Evolutionary conservation across 2,329 filamentous ascomycete species (phyloP).

Genomic region (Chaetomium sp.): DNA sequence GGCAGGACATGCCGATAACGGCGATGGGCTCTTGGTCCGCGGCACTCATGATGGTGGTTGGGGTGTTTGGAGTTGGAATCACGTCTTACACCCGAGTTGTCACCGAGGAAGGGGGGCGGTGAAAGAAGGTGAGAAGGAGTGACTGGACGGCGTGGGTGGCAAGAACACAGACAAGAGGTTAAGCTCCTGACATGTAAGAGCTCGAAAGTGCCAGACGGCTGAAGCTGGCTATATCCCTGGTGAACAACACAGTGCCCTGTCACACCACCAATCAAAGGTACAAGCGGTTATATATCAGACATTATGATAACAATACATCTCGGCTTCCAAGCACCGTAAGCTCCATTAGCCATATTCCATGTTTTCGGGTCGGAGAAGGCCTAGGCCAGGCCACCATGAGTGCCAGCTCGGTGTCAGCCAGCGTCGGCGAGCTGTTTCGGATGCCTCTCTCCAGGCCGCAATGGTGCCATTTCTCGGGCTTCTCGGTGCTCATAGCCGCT

Average conservation of each 20-base stretch:
- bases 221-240: not conserved
- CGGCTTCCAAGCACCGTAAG: not conserved
- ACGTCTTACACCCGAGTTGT: not conserved
- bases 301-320: not conserved
- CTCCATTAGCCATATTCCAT: not conserved
- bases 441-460: not conserved
- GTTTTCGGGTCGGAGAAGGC: not conserved
- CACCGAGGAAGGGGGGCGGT: too few relatives aligned
- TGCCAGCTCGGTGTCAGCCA: not conserved
- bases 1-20: constrained; percentile 39
- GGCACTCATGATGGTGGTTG: not conserved
- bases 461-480: not conserved
- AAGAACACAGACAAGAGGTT: not conserved
- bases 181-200: not conserved
- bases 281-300: not conserved
- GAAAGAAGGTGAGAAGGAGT: not conserved
- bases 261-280: not conserved
- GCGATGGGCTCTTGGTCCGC: constrained; percentile 34
- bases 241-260: not conserved
- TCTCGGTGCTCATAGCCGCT: not conserved
- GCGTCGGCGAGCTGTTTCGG: not conserved
- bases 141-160: not conserved
- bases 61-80: not conserved
- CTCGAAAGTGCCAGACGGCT: not conserved
- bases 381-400: not conserved